These are phyloP conservation scores for Brassica balearica DNA, from an alignment of 441 rosid species.

Conservation along the genomic window DNA sequence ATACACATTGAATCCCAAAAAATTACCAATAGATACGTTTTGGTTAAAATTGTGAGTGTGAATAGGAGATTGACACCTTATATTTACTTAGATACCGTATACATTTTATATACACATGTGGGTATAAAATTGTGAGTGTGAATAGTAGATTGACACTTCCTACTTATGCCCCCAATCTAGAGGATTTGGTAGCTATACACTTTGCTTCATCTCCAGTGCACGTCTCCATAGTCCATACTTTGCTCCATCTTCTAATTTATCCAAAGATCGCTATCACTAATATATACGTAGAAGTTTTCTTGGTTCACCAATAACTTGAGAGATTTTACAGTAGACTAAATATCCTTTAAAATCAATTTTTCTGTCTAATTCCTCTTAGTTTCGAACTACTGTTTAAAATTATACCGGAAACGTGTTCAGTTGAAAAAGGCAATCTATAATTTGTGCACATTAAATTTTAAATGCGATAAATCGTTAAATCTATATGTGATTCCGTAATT, in stretches of 20 bases:
- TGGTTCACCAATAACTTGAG: conserved; percentile 7
- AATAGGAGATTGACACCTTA: no score
- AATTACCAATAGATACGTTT: no score
- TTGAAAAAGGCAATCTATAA: background rate
- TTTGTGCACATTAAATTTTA: background rate
- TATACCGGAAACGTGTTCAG: background rate
- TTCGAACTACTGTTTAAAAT: background rate
- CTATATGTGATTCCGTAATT: background rate
- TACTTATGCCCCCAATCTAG: conserved; percentile 31
- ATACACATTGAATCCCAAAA: no score
- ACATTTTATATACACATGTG: conserved; percentile 26
- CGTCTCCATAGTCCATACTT: conserved; percentile 42
- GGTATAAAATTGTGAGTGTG: conserved; percentile 30
- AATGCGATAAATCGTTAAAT: background rate
- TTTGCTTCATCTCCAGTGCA: conserved; percentile 36
- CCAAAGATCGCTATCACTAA: conserved; percentile 14
- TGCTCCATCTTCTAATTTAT: conserved; percentile 38
- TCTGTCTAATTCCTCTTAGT: background rate
- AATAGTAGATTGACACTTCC: conserved; percentile 24
- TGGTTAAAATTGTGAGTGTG: no score
- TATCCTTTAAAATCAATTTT: background rate
- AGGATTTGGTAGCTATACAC: conserved; percentile 41
- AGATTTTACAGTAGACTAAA: background rate
- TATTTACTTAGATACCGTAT: background rate
- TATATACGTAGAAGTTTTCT: background rate